Conservation (phyloP, 2,329 filamentous ascomycete species). For the Aspergillus calidoustus region DNA sequence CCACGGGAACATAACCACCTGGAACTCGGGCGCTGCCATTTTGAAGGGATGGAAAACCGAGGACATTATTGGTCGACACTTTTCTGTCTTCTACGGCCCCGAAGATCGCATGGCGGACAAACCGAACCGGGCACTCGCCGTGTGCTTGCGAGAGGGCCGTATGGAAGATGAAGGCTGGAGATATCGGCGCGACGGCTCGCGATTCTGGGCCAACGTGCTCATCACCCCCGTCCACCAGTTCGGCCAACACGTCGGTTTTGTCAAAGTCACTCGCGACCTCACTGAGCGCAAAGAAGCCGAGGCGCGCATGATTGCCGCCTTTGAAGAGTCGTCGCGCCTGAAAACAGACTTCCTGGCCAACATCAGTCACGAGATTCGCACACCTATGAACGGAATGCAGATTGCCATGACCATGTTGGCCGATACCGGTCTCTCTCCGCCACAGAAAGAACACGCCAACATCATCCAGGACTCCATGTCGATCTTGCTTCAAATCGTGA, state of each 20-base stretch:
- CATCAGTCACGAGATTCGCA: slow-evolving; percentile 68
- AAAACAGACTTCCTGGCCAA: slow-evolving; percentile 67
- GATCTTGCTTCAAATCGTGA: slow-evolving; percentile 64
- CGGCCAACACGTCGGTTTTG: slow-evolving; percentile 60
- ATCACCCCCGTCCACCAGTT: slow-evolving; percentile 61
- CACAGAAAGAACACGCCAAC: slow-evolving; percentile 61
- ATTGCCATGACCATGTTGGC: slow-evolving; percentile 62
- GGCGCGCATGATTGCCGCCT: slow-evolving; percentile 59
- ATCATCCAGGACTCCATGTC: slow-evolving; percentile 65
- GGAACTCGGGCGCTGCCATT: slow-evolving; percentile 61
- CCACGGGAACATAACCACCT: slow-evolving; percentile 59
- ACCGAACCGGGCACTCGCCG: slow-evolving; percentile 56
- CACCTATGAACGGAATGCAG: slow-evolving; percentile 67
- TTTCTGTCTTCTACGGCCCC: slow-evolving; percentile 60
- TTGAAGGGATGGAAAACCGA: slow-evolving; percentile 60
- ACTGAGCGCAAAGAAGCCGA: slow-evolving; percentile 62
- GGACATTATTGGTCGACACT: slow-evolving; percentile 63
- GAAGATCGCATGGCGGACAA: slow-evolving; percentile 57
- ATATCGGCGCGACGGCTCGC: slow-evolving; percentile 61
- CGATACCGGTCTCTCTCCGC: slow-evolving; percentile 56
- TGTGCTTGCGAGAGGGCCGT: slow-evolving; percentile 59
- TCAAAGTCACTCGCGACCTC: slow-evolving; percentile 63
- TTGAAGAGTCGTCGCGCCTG: slow-evolving; percentile 66
- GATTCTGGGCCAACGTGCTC: slow-evolving; percentile 65
- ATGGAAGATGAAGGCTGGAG: slow-evolving; percentile 66